Base-by-base conservation (phyloP, 495 filamentous ascomycete species). In the Penicillium bialowiezense region DNA sequence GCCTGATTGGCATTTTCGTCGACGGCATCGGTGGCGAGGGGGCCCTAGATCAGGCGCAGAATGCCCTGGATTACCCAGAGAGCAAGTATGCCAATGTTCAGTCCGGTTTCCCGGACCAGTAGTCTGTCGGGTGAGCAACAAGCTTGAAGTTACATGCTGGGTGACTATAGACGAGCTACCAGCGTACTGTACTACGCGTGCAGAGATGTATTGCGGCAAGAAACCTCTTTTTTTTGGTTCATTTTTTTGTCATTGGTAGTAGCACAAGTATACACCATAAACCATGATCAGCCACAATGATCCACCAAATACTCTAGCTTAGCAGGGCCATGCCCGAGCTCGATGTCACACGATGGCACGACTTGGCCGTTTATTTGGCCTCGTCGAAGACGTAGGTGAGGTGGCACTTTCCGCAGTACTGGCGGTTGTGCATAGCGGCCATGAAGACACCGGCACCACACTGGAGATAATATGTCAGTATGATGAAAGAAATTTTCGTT, bases 361-460 rank as follows among this genome's bases (percentile, higher is more conserved):
- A 65, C 47, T 32, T 36, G 23, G 51, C 68, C 66, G 59, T 66
- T 64, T 82, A 81, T 60, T 81, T 80, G 63, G 77, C 78, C 80
- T 91, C 87, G 74, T 97, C 95, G 78, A 99, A 97, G 77, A 97
- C 91, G 80, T 99, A 99, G 79, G 93, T 99, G 52, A 97, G 84
- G 82, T 99, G 93, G 86, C 93, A 99, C 69, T 87, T 88, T 56
- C 93, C 93, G 72, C 93, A 99, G 85, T 99, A 99, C 73, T 99
- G 95, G 65, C 93, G 89, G 79, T 99, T 95, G 79, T 95, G 89
- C 90, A 96, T 96, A 63, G 92, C 90, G 72, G 93, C 93, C 93
- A 99, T 99, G 89, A 99, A 99, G 81, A 97, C 83, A 88, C 93
- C 93, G 63, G 93, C 93, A 82, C 93, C 93, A 71, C 93, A 98